phyloP scores from a whole-genome alignment of 2,329 filamentous ascomycete species.

The Shiraia sp. region DNA sequence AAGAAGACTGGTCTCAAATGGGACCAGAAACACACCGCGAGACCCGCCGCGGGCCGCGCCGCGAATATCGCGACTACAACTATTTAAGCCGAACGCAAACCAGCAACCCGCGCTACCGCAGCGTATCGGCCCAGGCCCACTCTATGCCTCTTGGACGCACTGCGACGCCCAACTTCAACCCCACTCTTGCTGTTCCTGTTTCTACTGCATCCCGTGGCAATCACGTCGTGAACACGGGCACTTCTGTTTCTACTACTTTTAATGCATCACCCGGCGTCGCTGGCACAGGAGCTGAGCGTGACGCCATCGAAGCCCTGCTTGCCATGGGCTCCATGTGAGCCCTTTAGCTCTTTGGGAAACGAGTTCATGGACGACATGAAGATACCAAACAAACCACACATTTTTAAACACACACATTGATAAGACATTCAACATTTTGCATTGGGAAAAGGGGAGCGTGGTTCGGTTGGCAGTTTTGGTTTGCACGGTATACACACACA shows the following conservation, averaged over 20 bases:
- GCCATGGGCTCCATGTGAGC: slow-evolving; percentile 72
- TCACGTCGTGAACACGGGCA: slow-evolving; percentile 29
- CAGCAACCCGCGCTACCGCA: slow-evolving; percentile 32
- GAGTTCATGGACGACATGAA: neutral
- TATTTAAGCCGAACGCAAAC: slow-evolving; percentile 42
- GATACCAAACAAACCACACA: slow-evolving; percentile 3
- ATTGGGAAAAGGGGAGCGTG: slow-evolving; percentile 6
- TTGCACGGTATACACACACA: neutral
- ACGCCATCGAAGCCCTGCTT: slow-evolving; percentile 79
- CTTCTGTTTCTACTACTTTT: slow-evolving; percentile 24
- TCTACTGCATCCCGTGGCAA: slow-evolving; percentile 37
- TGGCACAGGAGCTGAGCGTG: slow-evolving; percentile 64
- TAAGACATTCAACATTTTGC: slow-evolving; percentile 9
- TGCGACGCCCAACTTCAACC: slow-evolving; percentile 30
- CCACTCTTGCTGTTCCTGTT: slow-evolving; percentile 32
- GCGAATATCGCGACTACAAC: slow-evolving; percentile 45
- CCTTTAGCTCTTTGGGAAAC: neutral
- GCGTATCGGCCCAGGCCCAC: slow-evolving; percentile 32
- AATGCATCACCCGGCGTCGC: slow-evolving; percentile 32
- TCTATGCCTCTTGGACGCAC: slow-evolving; percentile 29
- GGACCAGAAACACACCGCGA: slow-evolving; percentile 82
- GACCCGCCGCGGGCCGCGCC: slow-evolving; percentile 44
- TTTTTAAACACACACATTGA: neutral
- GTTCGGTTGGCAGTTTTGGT: neutral
- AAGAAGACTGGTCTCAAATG: slow-evolving; percentile 93